Base-by-base conservation (phyloP, 164 flowering plant species). In the Kalanchoe fedtschenkoi region DNA sequence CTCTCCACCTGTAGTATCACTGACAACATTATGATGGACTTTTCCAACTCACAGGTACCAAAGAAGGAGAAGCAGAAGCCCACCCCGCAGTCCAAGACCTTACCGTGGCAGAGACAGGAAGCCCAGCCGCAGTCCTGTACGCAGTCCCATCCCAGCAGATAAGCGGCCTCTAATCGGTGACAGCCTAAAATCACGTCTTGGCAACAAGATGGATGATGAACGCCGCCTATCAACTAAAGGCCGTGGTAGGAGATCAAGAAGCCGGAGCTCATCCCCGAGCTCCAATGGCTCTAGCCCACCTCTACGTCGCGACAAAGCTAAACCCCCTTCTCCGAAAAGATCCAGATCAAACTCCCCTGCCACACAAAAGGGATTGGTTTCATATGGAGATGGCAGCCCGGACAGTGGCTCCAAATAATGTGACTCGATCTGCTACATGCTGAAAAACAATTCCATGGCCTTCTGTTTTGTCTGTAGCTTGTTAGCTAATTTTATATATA, bases 131-230 rank as follows among this genome's bases (percentile, higher is more conserved):
- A 80, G 71, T 64, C 83, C 75, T 37, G 64, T 53, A 0, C 81
- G 71, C 8, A 75, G 80, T 64, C 70, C 65, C 58, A 76, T 78
- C 66, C 81, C 83, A 10, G 60, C 22, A 56, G 83, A 69, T 21
- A 75, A 58, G 39, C 76, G 73, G 9, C 70, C 80, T 67, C 34
- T 69, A 13, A 60, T 77, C 6, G 80, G 84, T 61, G 84, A 81
- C 51, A 81, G 65, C 61, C 62, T 84, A 35, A 76, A 70, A 68
- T 80, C 81, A 42, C 86, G 86, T 16, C 82, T 81, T 41, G 86
- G 84, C 29, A 78, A 79, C 55, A 75, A 67, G 33, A 65, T 59
- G 19, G 76, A 62, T 68, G 73, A 67, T 19, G 60, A 43, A 14
- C 14, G 24, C 14, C 56, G 7, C 30, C 68, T 71, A 33, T 66